Base-by-base conservation (phyloP, 345 rosid species). In the Eucalyptus sp. region DNA sequence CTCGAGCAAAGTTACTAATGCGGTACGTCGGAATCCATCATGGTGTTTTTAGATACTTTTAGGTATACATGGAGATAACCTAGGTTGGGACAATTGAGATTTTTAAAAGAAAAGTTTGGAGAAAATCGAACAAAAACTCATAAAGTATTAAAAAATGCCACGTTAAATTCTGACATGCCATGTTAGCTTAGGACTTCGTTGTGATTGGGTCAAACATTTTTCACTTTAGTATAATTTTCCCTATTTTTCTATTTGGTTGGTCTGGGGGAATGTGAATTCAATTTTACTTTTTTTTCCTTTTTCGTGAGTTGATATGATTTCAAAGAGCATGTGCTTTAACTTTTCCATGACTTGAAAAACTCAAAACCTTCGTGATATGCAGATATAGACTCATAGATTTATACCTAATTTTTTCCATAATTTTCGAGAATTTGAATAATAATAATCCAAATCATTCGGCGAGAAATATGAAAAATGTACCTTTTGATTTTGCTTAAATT, bases 11-110 rank as follows among this genome's bases (percentile, higher is more conserved):
- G 2, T 4, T 25, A 10, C 13, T 58, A 58, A 58, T 2, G 64
- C 2, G 1, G n/a, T 25, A 24, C 1, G 13, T 5, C 0, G 5
- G 14, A 58, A 25, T 27, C 14, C 5, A 27, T 5, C 15, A 7
- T 1, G n/a, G 14, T 11, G 3, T 25, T 10, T 58, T 58, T 11
- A 11, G n/a, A 58, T 58, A 27, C 64, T 58, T 58, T 58, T 10
- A 25, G 13, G n/a, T 27, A 25, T 25, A 25, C 0, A 2, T 25
- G n/a, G 15, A 10, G 14, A 25, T 58, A 58, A 58, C 6, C 4
- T 5, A 1, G 2, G n/a, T 2, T 11, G 2, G n/a, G 66, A 58
- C n/a, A 10, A 58, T 27, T 25, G 14, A 25, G 3, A 58, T 10
- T 10, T 58, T 58, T 58, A 25, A 6, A 25, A 11, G 64, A 58